Percentiles rank a stretch among this genome's conserved stretches.
Conservation (phyloP, 2,329 filamentous ascomycete species). For the Colletotrichum aenigma region DNA sequence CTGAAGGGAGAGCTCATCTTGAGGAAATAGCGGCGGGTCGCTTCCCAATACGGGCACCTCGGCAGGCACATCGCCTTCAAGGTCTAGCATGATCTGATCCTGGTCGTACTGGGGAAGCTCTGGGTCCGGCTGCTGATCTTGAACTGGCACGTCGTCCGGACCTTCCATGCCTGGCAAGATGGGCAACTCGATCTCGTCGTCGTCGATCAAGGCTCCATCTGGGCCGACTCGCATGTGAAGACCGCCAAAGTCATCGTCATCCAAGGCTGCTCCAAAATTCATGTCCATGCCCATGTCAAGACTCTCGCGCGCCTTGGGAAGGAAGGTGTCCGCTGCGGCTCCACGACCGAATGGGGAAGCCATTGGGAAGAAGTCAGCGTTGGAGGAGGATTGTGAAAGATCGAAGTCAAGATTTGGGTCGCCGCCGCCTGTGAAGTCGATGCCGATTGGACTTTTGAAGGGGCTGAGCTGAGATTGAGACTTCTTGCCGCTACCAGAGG, state of each 20-base stretch:
- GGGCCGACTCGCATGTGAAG: slow-evolving; percentile 56
- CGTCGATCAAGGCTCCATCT: slow-evolving; percentile 53
- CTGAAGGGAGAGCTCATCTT: not conserved
- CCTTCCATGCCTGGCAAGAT: slow-evolving; percentile 31
- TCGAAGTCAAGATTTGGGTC: slow-evolving; percentile 12
- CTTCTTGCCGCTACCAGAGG: slow-evolving; percentile 24
- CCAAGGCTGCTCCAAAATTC: slow-evolving; percentile 33
- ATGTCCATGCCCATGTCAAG: slow-evolving; percentile 7
- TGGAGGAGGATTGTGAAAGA: slow-evolving; percentile 30
- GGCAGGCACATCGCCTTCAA: not conserved
- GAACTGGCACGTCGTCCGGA: slow-evolving; percentile 13
- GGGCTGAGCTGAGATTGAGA: slow-evolving; percentile 51
- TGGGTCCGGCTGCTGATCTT: slow-evolving; percentile 17
- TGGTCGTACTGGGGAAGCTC: not conserved
- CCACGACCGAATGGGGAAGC: slow-evolving; percentile 36
- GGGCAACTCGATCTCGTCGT: slow-evolving; percentile 49
- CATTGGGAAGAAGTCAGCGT: slow-evolving; percentile 34
- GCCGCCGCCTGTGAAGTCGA: slow-evolving; percentile 2
- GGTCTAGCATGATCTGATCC: not conserved
- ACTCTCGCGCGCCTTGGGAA: not conserved
- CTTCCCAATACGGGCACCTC: not conserved
- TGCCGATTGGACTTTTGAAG: slow-evolving; percentile 10
- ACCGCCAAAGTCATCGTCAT: slow-evolving; percentile 40
- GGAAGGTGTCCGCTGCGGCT: slow-evolving; percentile 22
- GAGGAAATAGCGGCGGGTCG: not conserved